Evolutionary conservation across 1,284 basidiomycete species (phyloP), one percentile per base, ranked within the genome.

Genomic region (Ceratobasidium sp.): DNA sequence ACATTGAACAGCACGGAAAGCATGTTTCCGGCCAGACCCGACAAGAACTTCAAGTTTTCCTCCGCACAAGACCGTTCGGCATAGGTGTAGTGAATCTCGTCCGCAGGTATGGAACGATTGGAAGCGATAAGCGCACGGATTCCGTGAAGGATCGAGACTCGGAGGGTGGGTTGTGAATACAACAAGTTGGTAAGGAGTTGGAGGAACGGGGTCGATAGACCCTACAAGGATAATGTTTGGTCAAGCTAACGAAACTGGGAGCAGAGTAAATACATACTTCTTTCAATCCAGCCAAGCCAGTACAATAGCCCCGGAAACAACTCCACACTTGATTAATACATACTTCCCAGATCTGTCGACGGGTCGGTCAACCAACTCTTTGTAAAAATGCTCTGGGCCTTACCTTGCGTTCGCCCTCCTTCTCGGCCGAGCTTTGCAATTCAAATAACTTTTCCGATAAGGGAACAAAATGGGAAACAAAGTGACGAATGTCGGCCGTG

Each of bases 1-100:
- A 99, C 90, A 77, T 99, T 98, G 83, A 98, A 96, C 50, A 98
- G 83, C 3, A 98, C 93, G 0, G 94, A 90, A 29, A 98, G 86
- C 88, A 97, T 96, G 76, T 93, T 96, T 76, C 94, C 92, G 0
- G 89, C 90, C 75, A 98, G 89, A 0, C 83, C 83, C 56, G 86
- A 87, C 69, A 99, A 82, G 77, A 93, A 91, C 1, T 78, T 82
- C 27, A 98, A 75, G 75, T 96, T 96, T 55, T 81, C 82, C 40
- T 80, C 71, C 87, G 85, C 35, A 83, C 82, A 32, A 83, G 84
- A 69, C 82, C 81, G 29, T 85, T 74, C 64, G 22, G 83, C 84
- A 60, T 86, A 86, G 45, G 80, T 80, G 65, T 81, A 79, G 42
- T 76, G 74, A 34, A 86, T 78, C 75, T 82, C 79, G 15, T 82